Percentiles rank a stretch among this genome's conserved stretches.
These are phyloP conservation scores for Yamadazyma ubonensis DNA, from an alignment of 805 yeast species.

Conservation along the genomic window DNA sequence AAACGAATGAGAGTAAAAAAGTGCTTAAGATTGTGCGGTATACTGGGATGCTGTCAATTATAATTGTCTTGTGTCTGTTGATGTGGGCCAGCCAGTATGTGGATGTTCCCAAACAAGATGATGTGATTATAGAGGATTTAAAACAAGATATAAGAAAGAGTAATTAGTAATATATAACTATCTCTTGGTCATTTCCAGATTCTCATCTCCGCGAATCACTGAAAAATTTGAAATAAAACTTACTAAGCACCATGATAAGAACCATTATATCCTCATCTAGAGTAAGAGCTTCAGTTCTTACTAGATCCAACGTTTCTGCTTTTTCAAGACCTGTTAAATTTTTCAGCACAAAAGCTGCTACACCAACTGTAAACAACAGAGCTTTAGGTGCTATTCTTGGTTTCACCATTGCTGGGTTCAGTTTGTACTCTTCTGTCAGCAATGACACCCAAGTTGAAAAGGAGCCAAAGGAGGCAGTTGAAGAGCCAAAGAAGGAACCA, in stretches of 20 bases:
- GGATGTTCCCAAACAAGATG: slow-evolving; percentile 12
- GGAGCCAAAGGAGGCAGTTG: background rate
- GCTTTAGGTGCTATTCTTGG: slow-evolving; percentile 4
- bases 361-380: background rate
- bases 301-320: no score
- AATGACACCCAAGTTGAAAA: slow-evolving; percentile 8
- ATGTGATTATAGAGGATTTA: slow-evolving; percentile 18
- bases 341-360: slow-evolving; percentile 3
- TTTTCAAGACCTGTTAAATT: no score
- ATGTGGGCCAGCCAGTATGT: slow-evolving; percentile 25
- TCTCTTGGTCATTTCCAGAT: no score
- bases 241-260: slow-evolving; percentile 8
- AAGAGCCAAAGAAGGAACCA: slow-evolving; percentile 1
- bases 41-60: slow-evolving; percentile 26
- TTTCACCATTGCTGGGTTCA: background rate
- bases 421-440: slow-evolving; percentile 3
- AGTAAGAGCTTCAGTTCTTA: background rate
- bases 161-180: no score
- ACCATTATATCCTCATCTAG: slow-evolving; percentile 5
- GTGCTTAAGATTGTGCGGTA: slow-evolving; percentile 24
- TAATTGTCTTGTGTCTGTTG: slow-evolving; percentile 27
- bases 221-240: slow-evolving; percentile 5
- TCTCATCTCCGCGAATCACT: slow-evolving; percentile 1
- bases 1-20: slow-evolving; percentile 27
- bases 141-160: slow-evolving; percentile 22